Base-by-base conservation (phyloP, 164 flowering plant species). In the Dillenia turbinata region DNA sequence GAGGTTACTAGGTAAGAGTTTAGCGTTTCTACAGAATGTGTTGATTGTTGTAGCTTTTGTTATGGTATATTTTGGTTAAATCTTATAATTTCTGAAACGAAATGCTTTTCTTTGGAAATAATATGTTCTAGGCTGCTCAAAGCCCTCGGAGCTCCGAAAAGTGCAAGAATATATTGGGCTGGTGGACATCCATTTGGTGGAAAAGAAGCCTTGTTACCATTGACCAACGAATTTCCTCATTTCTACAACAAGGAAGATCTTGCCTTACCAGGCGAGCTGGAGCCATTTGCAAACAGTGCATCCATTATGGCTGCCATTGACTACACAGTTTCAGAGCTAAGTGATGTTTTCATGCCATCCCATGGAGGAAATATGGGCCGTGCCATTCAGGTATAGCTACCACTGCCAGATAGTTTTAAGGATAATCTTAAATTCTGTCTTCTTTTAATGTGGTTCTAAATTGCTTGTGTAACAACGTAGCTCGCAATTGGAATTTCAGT, bases 351-450 rank as follows among this genome's bases (percentile, higher is more conserved):
- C 83, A 90, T 92, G 91, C 85, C 99, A 53, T 95, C 97, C 56
- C 97, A 95, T 79, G 99, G 99, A 7, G 99, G 99, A 60, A 92
- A 95, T 60, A 95, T 95, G 99, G 97, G 92, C 16, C 99, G 83
- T 54, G 97, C 97, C 2, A 70, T 95, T 17, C 97, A 95, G 99
- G 99, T 94, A 82, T 47, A 56, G 55, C 57, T 10, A 2, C 58
- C 24, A 4, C 16, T 19, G 5, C 50, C 45, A 24, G 5, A 33
- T 33, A 4, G 40, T 33, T 33, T 0, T 33, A 4, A 0, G 0
- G 40, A 33, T 33, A 33, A 33, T 33, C 40, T 33, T 33, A 33
- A 33, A 33, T 0, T 33, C 33, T 5, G 33, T 26, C 33, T 26
- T 26, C 40, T 33, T 33, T 33, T 6, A 33, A 4, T 7, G 5